Evolutionary conservation across 2,329 filamentous ascomycete species (phyloP).

Genomic region (Fusarium liriodendri): DNA sequence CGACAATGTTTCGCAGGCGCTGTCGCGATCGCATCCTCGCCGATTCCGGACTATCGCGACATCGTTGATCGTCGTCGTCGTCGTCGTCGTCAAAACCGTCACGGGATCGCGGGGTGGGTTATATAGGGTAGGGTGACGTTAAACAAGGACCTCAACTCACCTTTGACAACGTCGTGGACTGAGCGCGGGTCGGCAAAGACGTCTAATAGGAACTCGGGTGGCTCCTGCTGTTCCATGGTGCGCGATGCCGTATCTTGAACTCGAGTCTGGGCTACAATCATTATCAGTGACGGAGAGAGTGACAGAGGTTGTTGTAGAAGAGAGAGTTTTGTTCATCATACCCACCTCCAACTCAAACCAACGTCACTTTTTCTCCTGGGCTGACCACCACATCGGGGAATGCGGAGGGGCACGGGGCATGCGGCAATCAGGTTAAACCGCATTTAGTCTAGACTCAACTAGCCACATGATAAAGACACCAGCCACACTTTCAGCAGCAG

Average conservation of each 20-base stretch:
- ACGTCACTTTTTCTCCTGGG: constrained; percentile 4
- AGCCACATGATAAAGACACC: neutral
- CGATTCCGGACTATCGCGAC: neutral
- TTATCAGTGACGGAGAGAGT: constrained; percentile 8
- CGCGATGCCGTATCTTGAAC: constrained; percentile 26
- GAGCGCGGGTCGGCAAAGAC: constrained; percentile 91
- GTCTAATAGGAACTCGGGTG: constrained; percentile 92
- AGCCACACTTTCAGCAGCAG: neutral
- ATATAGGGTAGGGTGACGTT: constrained; percentile 39
- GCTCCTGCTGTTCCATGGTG: constrained; percentile 63
- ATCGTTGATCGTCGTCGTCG: neutral
- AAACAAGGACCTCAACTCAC: constrained; percentile 56
- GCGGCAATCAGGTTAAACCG: neutral
- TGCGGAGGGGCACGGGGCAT: neutral
- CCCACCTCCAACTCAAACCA: neutral
- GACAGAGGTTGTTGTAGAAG: neutral
- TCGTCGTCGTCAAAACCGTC: neutral
- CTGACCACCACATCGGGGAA: neutral
- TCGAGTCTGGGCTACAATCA: constrained; percentile 40
- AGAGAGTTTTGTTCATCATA: neutral
- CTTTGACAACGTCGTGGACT: constrained; percentile 93
- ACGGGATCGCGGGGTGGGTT: constrained; percentile 24
- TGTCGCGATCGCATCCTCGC: neutral
- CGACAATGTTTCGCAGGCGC: neutral
- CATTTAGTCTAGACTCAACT: neutral